Evolutionary conservation across 1,284 basidiomycete genomes (phyloP), one percentile per base, ranked within the genome.

Genomic region (Ustilago trichophora): DNA sequence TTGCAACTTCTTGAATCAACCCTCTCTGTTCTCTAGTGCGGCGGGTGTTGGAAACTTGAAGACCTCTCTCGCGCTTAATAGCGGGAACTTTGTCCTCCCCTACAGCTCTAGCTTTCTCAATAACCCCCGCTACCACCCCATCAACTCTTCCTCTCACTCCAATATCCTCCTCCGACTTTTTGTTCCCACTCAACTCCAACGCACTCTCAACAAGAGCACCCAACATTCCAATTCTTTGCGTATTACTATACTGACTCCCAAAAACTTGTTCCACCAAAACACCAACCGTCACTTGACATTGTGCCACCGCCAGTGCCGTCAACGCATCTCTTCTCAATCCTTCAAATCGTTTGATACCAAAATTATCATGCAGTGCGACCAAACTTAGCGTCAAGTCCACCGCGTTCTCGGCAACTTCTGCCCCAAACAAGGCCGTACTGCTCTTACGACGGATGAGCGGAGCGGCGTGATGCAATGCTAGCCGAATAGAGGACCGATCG

Each of bases 211-310:
- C 92, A 1, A 98, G 83, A 0, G 92, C 89, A 48, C 90, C 92
- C 26, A 98, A 85, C 77, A 95, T 92, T 6, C 87, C 87, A 59
- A 87, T 89, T 11, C 93, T 88, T 76, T 98, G 93, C 19, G 88
- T 86, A 5, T 87, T 87, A 0, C 93, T 93, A 81, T 95, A 97
- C 71, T 94, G 91, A 44, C 90, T 90, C 59, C 89, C 88, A 83
- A 97, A 98, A 82, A 93, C 92, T 76, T 96, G 91, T 78, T 97
- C 92, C 38, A 90, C 88, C n/a, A 80, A 26, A 44, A 33, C 87
- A 90, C 80, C 82, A 1, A 91, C 88, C 57, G 88, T 87, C 25
- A 83, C 83, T 1, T 94, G 93, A 59, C 87, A 88, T n/a, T n/a
- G n/a, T 49, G 90, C 92, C 2, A 87, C 86, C 0, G 94, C 88